phyloP scores from a whole-genome alignment of 2,329 filamentous ascomycete species.

The Botryosphaeria agaves region DNA sequence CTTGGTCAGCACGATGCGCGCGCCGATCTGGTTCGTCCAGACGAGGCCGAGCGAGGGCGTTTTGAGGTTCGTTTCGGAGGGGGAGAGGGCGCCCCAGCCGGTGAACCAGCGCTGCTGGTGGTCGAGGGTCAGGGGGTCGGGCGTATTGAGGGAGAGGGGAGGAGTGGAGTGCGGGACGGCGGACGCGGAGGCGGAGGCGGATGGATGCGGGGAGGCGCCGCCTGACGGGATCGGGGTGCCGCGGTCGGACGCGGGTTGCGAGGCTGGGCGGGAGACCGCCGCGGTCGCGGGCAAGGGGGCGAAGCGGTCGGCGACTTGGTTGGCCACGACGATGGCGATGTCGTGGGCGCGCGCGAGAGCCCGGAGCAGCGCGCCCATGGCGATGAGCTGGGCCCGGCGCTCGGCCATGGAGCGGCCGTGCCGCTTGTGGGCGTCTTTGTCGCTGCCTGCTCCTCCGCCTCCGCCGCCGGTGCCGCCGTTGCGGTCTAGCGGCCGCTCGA shows the following conservation, averaged over 20 bases:
- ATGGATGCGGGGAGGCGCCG: not conserved
- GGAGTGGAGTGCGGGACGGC: slow-evolving; percentile 6
- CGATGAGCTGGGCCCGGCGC: slow-evolving; percentile 59
- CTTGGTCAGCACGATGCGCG: slow-evolving; percentile 67
- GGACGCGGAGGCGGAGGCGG: slow-evolving; percentile 1
- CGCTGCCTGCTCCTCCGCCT: slow-evolving; percentile 18
- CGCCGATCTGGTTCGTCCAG: slow-evolving; percentile 79
- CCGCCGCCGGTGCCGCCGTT: slow-evolving; percentile 17
- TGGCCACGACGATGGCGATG: slow-evolving; percentile 78
- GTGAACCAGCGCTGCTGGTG: slow-evolving; percentile 93
- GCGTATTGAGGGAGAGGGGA: slow-evolving; percentile 20
- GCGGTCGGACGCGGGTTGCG: not conserved
- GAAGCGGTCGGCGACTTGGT: slow-evolving; percentile 90
- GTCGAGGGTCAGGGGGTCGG: slow-evolving; percentile 52
- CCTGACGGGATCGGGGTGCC: not conserved
- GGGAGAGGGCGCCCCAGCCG: slow-evolving; percentile 68
- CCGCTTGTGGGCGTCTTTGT: slow-evolving; percentile 3
- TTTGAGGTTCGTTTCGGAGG: slow-evolving; percentile 38
- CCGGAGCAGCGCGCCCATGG: slow-evolving; percentile 58
- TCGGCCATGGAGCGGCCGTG: slow-evolving; percentile 48
- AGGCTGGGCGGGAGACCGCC: not conserved
- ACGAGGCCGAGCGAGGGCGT: slow-evolving; percentile 76
- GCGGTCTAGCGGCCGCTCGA: slow-evolving; percentile 49
- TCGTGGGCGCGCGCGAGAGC: slow-evolving; percentile 56
- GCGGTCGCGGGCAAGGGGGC: slow-evolving; percentile 9